Base-by-base conservation (phyloP, 345 rosid genomes). In the Corchorus capsularis region DNA sequence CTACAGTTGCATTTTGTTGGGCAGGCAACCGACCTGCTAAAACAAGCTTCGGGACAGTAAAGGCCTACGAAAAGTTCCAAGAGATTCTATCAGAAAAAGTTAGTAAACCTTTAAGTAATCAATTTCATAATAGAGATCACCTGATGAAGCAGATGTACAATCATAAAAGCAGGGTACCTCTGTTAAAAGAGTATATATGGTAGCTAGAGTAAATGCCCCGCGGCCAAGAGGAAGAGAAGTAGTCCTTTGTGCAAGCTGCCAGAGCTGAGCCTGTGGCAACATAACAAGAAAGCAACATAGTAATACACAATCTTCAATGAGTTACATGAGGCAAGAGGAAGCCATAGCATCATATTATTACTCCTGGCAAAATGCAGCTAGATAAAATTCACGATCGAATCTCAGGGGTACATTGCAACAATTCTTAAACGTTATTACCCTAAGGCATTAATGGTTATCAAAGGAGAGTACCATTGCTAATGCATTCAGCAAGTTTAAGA, bases 1-100 rank as follows among this genome's bases (percentile, higher is more conserved):
- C n/a, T 92, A 96, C 99, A 63, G 93, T 93, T 79, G 99, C 99
- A 88, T 95, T 93, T 83, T 93, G 99, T 81, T 93, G 99, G 75
- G 99, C 90, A 76, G 97, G 99, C 86, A 93, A 85, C 73, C 94
- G 98, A 84, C 99, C 99, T 43, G 96, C 96, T 83, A 96, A 87
- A 77, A 92, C 96, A 90, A 96, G 97, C 91, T 92, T 93, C 71
- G 99, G 99, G 69, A 92, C 96, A 41, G 94, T 89, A 84, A 95
- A 95, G 69, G 93, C 97, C 99, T 95, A 67, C 82, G 85, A 75
- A 77, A 76, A 5, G 76, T 77, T 62, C 71, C 43, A 81, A 69
- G 57, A 73, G 52, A 82, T 74, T 50, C 27, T 50, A 76, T 79
- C 63, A 76, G 67, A 70, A 71, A 52, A 63, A 15, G 37, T 59